A percentile compares a stretch with the other conserved stretches of the same genome.
phyloP scores from a whole-genome alignment of 2,329 filamentous ascomycete genomes.

The Dichotomopilus funicola region DNA sequence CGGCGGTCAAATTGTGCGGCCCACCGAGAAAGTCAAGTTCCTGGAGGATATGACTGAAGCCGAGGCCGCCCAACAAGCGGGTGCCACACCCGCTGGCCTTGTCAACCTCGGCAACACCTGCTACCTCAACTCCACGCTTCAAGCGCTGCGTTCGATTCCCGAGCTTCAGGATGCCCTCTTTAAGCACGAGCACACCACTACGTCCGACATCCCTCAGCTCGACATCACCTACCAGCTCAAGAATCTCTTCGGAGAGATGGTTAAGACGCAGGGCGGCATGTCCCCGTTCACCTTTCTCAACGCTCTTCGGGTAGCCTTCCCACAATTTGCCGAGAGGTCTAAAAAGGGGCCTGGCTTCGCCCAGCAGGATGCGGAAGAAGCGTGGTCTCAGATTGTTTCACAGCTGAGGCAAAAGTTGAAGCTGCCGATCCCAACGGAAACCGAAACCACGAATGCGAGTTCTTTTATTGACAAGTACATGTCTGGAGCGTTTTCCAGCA shows the following conservation, averaged over 20 bases:
- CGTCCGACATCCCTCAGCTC: constrained; percentile 42
- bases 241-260: constrained; percentile 83
- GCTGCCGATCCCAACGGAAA: constrained; percentile 47
- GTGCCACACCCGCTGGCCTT: constrained; percentile 80
- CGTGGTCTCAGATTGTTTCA: constrained; percentile 90
- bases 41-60: constrained; percentile 97
- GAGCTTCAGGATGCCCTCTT: constrained; percentile 77
- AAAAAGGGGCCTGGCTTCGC: constrained; percentile 79
- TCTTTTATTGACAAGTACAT: constrained; percentile 91
- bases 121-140: constrained; percentile 96
- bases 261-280: constrained; percentile 80
- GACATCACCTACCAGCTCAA: constrained; percentile 74
- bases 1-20: constrained; percentile 56
- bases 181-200: constrained; percentile 50
- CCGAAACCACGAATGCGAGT: constrained; percentile 35
- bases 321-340: constrained; percentile 87
- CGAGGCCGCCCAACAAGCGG: constrained; percentile 74
- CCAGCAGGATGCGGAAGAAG: constrained; percentile 98
- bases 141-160: constrained; percentile 79
- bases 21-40: constrained; percentile 78
- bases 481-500: constrained; percentile 70
- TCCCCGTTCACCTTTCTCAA: constrained; percentile 76
- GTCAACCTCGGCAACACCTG: constrained; percentile 96
- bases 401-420: constrained; percentile 74
- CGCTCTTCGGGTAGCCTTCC: constrained; percentile 70